Evolutionary conservation across 2,329 filamentous ascomycete genomes (phyloP).

Genomic region (Teratosphaeria destructans): DNA sequence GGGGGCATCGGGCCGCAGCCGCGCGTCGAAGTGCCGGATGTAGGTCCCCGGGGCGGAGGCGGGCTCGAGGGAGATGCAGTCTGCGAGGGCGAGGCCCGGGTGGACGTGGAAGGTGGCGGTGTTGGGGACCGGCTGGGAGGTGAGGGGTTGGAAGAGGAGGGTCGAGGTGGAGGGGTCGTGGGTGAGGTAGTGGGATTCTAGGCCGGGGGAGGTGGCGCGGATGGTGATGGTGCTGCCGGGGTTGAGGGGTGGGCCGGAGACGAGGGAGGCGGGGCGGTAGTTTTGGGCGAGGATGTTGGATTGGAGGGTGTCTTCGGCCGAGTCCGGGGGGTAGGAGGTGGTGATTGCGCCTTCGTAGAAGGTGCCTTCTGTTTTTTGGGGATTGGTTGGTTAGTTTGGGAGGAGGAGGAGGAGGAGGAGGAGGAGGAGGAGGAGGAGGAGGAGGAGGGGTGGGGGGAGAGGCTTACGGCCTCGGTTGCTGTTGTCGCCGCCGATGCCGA

Average conservation of each 20-base stretch:
- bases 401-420: too few relatives aligned
- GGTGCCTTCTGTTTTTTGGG: conserved; percentile 34
- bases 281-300: conserved; percentile 38
- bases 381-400: background rate
- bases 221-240: conserved; percentile 44
- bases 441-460: background rate
- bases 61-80: conserved; percentile 53
- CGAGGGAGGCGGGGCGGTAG: conserved; percentile 41
- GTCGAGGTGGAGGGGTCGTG: conserved; percentile 47
- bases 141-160: conserved; percentile 44
- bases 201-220: conserved; percentile 45
- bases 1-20: conserved; percentile 41
- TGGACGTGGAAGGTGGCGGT: conserved; percentile 43
- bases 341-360: conserved; percentile 55
- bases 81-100: conserved; percentile 45
- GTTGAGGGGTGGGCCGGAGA: conserved; percentile 38
- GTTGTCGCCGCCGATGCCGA: conserved; percentile 63
- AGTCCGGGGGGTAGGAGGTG: conserved; percentile 49
- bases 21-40: conserved; percentile 47
- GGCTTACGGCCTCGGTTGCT: conserved; percentile 34
- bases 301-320: conserved; percentile 39
- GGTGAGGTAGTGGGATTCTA: conserved; percentile 44
- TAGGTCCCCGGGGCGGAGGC: conserved; percentile 48
- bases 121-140: conserved; percentile 38
- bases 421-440: too few relatives aligned